Percentiles rank a stretch among this genome's conserved stretches.
Conservation (phyloP, 331 rosid genomes). For the Saraca asoca region DNA sequence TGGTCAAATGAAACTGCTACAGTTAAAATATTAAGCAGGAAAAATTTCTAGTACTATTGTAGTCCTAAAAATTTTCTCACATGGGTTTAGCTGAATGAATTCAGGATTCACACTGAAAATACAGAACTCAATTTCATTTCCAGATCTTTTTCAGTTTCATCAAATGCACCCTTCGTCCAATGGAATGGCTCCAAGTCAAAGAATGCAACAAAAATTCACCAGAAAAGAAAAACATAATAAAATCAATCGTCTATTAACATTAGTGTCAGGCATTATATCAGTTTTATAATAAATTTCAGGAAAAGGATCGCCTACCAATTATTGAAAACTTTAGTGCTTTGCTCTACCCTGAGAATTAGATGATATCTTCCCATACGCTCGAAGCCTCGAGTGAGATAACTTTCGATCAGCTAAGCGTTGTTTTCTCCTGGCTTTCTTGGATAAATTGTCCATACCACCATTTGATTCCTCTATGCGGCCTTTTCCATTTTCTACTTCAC, state of each 20-base stretch:
- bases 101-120: too few relatives aligned
- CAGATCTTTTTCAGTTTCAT: too few relatives aligned
- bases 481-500: constrained; percentile 39
- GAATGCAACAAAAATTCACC: too few relatives aligned
- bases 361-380: constrained; percentile 52
- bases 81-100: too few relatives aligned
- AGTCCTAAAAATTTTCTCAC: too few relatives aligned
- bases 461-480: constrained; percentile 37
- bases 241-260: constrained; percentile 22
- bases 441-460: constrained; percentile 38
- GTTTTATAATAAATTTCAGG: not conserved
- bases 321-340: constrained; percentile 41
- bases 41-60: too few relatives aligned
- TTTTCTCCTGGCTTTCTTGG: constrained; percentile 73
- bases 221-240: not conserved
- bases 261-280: not conserved
- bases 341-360: constrained; percentile 52
- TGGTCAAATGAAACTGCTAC: too few relatives aligned
- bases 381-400: constrained; percentile 45
- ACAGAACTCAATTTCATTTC: too few relatives aligned
- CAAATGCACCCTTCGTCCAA: too few relatives aligned
- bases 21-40: too few relatives aligned
- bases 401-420: constrained; percentile 39
- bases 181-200: too few relatives aligned
- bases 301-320: constrained; percentile 45